Percentiles rank a stretch among this genome's conserved stretches.
Evolutionary conservation across 2,329 filamentous ascomycete genomes (phyloP).

Genomic region (Rutstroemia sp.): DNA sequence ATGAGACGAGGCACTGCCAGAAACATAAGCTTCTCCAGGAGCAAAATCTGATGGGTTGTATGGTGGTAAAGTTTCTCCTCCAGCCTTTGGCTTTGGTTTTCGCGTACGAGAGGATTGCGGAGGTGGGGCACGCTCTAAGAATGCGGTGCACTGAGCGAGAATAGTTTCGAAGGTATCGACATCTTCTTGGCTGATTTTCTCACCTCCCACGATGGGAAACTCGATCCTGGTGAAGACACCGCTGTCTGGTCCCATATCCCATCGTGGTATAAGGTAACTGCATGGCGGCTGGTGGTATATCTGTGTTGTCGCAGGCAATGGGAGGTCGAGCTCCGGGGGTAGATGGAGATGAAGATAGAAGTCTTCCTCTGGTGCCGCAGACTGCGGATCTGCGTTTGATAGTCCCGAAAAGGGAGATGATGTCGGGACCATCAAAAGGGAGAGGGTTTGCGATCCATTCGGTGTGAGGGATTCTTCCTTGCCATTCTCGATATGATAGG

Average conservation of each 20-base stretch:
- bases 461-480: conserved; percentile 75
- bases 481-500: conserved; percentile 86
- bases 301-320: conserved; percentile 89
- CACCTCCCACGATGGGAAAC: conserved; percentile 68
- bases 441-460: conserved; percentile 82
- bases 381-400: conserved; percentile 47
- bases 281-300: conserved; percentile 92
- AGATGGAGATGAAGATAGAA: conserved; percentile 96
- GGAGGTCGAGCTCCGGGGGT: conserved; percentile 87
- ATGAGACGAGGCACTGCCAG: conserved; percentile 49
- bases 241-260: conserved; percentile 82
- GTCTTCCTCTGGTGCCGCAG: conserved; percentile 65
- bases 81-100: conserved; percentile 26
- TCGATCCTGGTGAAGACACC: conserved; percentile 91
- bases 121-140: conserved; percentile 75
- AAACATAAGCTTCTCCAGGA: conserved; percentile 70
- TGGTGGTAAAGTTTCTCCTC: conserved; percentile 32
- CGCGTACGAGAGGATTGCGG: conserved; percentile 21
- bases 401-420: conserved; percentile 58
- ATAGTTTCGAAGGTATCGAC: conserved; percentile 97
- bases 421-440: conserved; percentile 91
- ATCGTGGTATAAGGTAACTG: conserved; percentile 90
- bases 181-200: conserved; percentile 77
- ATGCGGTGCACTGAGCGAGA: conserved; percentile 93
- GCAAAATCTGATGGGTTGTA: conserved; percentile 82